Percentiles rank a stretch among this genome's conserved stretches.
Evolutionary conservation across 345 rosid species (phyloP).

Genomic region (Gynandropsis gynandra): DNA sequence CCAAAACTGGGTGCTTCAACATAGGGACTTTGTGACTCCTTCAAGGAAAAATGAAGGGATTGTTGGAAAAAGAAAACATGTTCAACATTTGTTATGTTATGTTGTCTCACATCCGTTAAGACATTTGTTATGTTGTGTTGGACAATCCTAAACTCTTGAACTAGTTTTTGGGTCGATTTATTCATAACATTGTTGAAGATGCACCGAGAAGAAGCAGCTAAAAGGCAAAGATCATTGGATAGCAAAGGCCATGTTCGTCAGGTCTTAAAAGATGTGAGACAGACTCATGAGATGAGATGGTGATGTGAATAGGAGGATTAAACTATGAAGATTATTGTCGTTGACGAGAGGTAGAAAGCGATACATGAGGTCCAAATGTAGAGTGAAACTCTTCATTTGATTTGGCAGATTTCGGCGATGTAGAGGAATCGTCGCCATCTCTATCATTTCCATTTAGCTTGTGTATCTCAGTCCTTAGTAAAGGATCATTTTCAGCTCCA

Average conservation of each 20-base stretch:
- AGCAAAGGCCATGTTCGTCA: conserved; percentile 1
- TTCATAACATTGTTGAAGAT: conserved; percentile 9
- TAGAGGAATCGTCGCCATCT: conserved; percentile 31
- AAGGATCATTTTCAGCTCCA: conserved; percentile 47
- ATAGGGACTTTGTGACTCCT: conserved; percentile 53
- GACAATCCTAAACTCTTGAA: no score
- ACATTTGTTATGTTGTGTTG: no score
- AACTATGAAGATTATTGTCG: not conserved
- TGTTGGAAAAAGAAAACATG: conserved; percentile 15
- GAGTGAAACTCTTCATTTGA: conserved; percentile 41
- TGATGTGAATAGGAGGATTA: not conserved
- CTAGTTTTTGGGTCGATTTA: no score
- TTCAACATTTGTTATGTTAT: conserved; percentile 3
- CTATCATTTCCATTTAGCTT: conserved; percentile 50
- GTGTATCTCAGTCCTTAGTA: conserved; percentile 27
- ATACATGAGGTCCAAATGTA: conserved; percentile 49
- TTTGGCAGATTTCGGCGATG: conserved; percentile 40
- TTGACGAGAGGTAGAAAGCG: no score
- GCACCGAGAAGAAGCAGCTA: not conserved
- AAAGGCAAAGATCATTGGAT: not conserved
- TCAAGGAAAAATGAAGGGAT: no score
- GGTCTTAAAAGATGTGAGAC: no score
- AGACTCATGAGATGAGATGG: no score
- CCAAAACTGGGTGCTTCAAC: conserved; percentile 59
- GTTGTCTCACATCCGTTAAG: conserved; percentile 18